These are phyloP conservation scores for Symbiodinium pilosum DNA, from an alignment of 73 alveolate genomes.

Conservation along the genomic window DNA sequence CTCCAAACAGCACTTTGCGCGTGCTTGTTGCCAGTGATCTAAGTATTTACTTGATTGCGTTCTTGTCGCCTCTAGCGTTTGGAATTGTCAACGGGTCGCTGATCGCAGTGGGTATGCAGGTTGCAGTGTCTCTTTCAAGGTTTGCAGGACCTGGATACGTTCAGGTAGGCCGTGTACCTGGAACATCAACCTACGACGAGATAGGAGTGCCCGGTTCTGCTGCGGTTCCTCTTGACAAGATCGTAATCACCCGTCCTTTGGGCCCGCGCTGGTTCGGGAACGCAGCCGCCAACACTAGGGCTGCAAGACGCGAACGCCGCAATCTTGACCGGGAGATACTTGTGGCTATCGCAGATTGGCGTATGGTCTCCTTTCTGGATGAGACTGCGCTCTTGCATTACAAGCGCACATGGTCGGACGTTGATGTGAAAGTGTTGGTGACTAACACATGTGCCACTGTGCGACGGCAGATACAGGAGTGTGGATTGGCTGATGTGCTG, in stretches of 20 bases:
- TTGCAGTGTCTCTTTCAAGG: slow-evolving; percentile 55
- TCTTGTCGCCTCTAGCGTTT: slow-evolving; percentile 42
- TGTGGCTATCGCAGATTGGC: slow-evolving; percentile 80
- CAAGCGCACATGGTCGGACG: slow-evolving; percentile 47
- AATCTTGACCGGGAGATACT: slow-evolving; percentile 43
- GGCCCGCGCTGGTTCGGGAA: slow-evolving; percentile 92
- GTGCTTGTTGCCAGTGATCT: slow-evolving; percentile 71
- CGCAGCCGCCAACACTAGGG: slow-evolving; percentile 79
- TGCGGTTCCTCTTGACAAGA: slow-evolving; percentile 31
- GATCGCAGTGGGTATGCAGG: slow-evolving; percentile 45
- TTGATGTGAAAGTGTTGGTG: slow-evolving; percentile 76
- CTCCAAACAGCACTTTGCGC: slow-evolving; percentile 27
- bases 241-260: slow-evolving; percentile 40
- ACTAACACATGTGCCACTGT: slow-evolving; percentile 67
- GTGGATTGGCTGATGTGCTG: slow-evolving; percentile 58
- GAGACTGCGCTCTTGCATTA: slow-evolving; percentile 62
- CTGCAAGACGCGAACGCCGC: slow-evolving; percentile 75
- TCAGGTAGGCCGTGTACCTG: slow-evolving; percentile 70
- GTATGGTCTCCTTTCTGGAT: slow-evolving; percentile 84
- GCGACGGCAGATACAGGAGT: slow-evolving; percentile 67
- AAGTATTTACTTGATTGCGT: slow-evolving; percentile 61
- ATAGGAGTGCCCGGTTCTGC: slow-evolving; percentile 32
- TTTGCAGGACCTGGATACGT: slow-evolving; percentile 88
- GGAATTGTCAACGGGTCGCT: slow-evolving; percentile 78
- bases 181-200: slow-evolving; percentile 56